Conservation (phyloP, 306 rosid genomes). For the Senna siamea region DNA sequence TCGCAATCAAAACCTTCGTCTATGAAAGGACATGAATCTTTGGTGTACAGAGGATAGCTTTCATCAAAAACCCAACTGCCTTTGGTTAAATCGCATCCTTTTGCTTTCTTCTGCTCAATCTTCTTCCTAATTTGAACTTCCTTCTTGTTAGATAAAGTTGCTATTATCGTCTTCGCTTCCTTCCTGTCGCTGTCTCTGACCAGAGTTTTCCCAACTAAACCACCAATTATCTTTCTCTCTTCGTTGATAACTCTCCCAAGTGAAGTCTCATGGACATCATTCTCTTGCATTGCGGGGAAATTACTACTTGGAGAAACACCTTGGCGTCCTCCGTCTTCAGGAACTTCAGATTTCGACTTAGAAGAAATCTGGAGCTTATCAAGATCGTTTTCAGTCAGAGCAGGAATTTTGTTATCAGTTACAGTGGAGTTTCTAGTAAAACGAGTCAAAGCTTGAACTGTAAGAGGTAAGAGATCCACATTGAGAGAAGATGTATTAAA, state of each 20-base stretch:
- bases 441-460: constrained; percentile 35
- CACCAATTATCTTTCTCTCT: constrained; percentile 25
- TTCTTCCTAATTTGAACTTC: constrained; percentile 33
- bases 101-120: constrained; percentile 38
- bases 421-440: constrained; percentile 32
- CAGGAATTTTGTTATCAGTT: constrained; percentile 31
- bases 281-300: constrained; percentile 36
- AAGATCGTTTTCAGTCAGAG: constrained; percentile 37
- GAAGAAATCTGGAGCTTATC: too few relatives aligned
- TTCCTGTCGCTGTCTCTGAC: not conserved
- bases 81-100: constrained; percentile 67
- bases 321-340: constrained; percentile 33
- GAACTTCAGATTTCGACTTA: too few relatives aligned
- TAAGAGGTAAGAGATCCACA: constrained; percentile 35
- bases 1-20: constrained; percentile 91
- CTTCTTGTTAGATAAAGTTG: not conserved
- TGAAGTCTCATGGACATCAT: constrained; percentile 23
- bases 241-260: constrained; percentile 24
- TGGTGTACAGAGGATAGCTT: constrained; percentile 63
- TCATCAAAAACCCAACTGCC: constrained; percentile 84
- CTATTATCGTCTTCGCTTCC: not conserved
- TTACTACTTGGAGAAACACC: constrained; percentile 32
- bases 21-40: constrained; percentile 71
- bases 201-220: constrained; percentile 28
- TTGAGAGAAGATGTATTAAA: constrained; percentile 44